Base-by-base conservation (phyloP, 495 filamentous ascomycete genomes). In the Tricharina praecox region DNA sequence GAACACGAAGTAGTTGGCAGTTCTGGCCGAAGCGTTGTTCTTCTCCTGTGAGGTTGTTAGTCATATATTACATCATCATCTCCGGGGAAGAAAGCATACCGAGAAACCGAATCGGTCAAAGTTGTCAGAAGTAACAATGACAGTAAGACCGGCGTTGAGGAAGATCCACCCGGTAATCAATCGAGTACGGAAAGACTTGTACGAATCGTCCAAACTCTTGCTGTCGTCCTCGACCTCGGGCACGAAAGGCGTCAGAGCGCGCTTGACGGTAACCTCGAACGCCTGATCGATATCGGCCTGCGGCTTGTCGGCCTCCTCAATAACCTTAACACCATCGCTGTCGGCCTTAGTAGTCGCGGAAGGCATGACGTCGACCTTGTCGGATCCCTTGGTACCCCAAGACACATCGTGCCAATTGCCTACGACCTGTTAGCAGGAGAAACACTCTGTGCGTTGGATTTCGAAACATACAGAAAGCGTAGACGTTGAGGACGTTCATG, bases 321-420 rank as follows among this genome's bases (percentile, higher is more conserved):
- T 86, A 42, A 93, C 82, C 0, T 79, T 82, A 13, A 82, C 77
- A 41, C 78, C 76, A 55, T 87, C 84, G 48, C 77, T 78, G 45
- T 77, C 77, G 62, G 93, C 93, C 45, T 77, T 79, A 1, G 84
- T 83, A 53, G 76, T 74, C 2, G 82, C 92, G 18, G 88, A 87
- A 2, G 92, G 92, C 28, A 99, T 70, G 10, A 84, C 86, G 60
- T 99, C 92, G 36, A 81, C 82, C 68, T 95, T 96, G 67, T 99
- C 90, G 9, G 92, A 84, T 64, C 90, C 90, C 71, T 99, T 96
- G 67, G 92, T 96, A 73, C 90, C 90, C 90, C 90, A 99, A 11
- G 90, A 94, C 37, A 99, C 90, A 67, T 99, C 90, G 68, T 99
- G 90, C 92, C 92, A 99, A 68, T 99, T 99, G 76, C 85, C 90